These are phyloP conservation scores for Auricularia sp. DNA, from an alignment of 768 basidiomycete species.

Conservation along the genomic window DNA sequence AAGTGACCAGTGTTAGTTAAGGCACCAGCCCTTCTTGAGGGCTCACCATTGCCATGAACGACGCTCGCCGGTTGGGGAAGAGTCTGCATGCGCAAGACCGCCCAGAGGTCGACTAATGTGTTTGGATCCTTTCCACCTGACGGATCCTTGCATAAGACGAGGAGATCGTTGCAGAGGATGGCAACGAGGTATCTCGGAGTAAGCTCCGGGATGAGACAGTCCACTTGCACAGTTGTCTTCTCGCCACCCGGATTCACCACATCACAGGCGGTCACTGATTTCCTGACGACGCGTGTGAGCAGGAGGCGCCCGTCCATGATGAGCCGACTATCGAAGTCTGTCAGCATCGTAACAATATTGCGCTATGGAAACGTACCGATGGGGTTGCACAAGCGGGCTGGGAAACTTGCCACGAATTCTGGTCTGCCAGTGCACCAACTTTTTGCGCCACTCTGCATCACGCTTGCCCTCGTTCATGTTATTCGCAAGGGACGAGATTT, in stretches of 20 bases:
- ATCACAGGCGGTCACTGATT: constrained; percentile 72
- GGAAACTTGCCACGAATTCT: constrained; percentile 88
- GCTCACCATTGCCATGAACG: constrained; percentile 72
- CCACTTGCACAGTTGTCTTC: constrained; percentile 74
- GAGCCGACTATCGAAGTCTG: constrained; percentile 46
- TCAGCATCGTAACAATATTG: background rate
- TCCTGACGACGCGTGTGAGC: constrained; percentile 84
- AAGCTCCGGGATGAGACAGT: constrained; percentile 78
- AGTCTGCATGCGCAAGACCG: constrained; percentile 92
- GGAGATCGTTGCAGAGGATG: constrained; percentile 84
- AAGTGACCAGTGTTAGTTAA: too few relatives aligned
- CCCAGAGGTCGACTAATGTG: constrained; percentile 84
- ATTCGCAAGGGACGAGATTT: constrained; percentile 81
- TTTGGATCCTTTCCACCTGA: constrained; percentile 67
- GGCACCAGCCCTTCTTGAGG: background rate
- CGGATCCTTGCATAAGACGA: constrained; percentile 85
- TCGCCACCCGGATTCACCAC: constrained; percentile 69
- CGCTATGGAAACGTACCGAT: constrained; percentile 50
- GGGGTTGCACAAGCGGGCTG: constrained; percentile 96
- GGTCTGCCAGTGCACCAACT: constrained; percentile 83
- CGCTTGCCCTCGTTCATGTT: constrained; percentile 99
- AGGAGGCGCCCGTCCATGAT: constrained; percentile 86
- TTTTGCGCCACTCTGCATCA: constrained; percentile 83
- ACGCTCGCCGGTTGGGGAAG: constrained; percentile 83
- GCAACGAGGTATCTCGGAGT: constrained; percentile 72